Evolutionary conservation across 78 protist genomes (phyloP), one percentile per base, ranked within the genome.

Genomic region (Tieghemostelium lacteum): DNA sequence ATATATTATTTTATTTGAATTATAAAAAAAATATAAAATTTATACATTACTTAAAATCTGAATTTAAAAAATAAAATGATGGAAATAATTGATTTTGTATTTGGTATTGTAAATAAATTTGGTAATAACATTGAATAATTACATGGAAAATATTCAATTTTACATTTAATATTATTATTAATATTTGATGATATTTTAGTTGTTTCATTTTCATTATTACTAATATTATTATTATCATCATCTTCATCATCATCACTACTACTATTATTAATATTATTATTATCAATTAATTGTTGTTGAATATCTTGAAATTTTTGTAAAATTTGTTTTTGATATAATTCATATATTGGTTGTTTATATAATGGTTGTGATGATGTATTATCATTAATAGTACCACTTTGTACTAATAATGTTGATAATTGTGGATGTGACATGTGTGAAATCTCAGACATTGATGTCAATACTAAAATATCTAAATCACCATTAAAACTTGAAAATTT

Each of bases 341-440:
- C 66, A 22, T 39, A 28, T 5, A 28, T 40, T 61, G 1, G 75
- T 10, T 6, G 10, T 4, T 10, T 10, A 22, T 34, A 16, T 50
- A 50, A n/a, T n/a, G 28, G 19, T 20, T 19, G 31, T 33, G 75
- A 2, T 2, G 78, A 17, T 20, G 67, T 55, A 3, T 45, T 45
- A 14, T 45, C 52, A 45, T 14, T 14, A 45, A 45, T 45, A 45
- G 52, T 45, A 14, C 6, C n/a, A 45, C 52, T 6, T 14, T 45
- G 52, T 45, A 10, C 6, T 10, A 45, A 45, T 45, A 29, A 16
- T 29, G 65, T 1, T 42, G 85, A 2, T 28, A 57, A 40, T 0
- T 69, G 34, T 50, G 89, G 89, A 58, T 83, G 89, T n/a, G 76
- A 54, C 14, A 83, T 19, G 42, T 83, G 89, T 22, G 89, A 75